Conservation (phyloP, 768 basidiomycete genomes). For the Rhodocollybia butyracea region DNA sequence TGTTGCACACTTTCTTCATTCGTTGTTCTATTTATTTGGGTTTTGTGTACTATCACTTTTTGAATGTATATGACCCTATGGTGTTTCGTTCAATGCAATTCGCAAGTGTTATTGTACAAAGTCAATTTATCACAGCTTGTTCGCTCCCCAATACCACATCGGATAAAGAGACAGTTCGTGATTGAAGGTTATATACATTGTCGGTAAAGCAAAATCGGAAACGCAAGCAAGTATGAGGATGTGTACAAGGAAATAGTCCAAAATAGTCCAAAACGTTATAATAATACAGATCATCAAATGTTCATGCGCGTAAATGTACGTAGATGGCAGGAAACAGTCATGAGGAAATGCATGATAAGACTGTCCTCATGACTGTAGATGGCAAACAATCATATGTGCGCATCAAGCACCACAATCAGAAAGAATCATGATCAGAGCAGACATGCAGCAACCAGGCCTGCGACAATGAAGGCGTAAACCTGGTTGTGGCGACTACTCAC, state of each 20-base stretch:
- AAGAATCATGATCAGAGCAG: background rate
- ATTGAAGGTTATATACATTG: background rate
- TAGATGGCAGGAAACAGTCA: background rate
- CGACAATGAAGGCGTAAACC: background rate
- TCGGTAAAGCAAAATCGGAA: slow-evolving; percentile 1
- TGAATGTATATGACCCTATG: no score
- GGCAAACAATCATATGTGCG: background rate
- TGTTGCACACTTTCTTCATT: no score
- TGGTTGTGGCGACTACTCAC: background rate
- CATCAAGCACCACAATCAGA: background rate
- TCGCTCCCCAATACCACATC: background rate
- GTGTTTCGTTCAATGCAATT: no score
- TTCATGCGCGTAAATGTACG: background rate
- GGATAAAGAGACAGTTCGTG: background rate
- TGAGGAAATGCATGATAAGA: background rate
- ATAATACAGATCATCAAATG: background rate
- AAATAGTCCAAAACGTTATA: background rate
- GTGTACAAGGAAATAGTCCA: background rate
- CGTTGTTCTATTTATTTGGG: no score
- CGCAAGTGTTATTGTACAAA: no score
- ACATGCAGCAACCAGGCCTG: background rate
- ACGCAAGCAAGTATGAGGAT: background rate
- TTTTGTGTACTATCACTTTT: no score
- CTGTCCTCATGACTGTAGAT: background rate
- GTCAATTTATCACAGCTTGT: no score